Evolutionary conservation across 73 alveolate genomes (phyloP), one percentile per base, ranked within the genome.

Genomic region (Paramecium sexaurelia): DNA sequence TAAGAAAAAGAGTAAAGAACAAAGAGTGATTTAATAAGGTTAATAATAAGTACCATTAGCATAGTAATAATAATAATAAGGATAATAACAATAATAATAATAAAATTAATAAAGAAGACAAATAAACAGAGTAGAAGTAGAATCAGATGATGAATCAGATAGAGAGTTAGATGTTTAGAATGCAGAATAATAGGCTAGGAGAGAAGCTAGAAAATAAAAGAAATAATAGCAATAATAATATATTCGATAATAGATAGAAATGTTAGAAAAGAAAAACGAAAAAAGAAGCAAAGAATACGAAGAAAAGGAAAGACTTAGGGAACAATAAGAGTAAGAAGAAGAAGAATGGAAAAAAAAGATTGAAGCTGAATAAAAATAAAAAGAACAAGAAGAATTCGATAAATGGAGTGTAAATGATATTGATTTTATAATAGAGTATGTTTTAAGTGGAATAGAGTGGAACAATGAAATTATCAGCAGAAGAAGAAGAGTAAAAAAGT

Each of bases 381-480:
- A 89, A 73, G 95, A 94, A 75, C 55, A 92, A 84, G 97, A 95
- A 24, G 98, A 95, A 85, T 95, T 92, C 45, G 95, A 92, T 5
- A 78, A 94, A 66, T 95, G 98, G 98, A 94, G 92, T 87, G 96
- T 86, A 85, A 20, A 27, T 33, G 6, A 22, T 33, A 37, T 19
- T 35, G 32, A 3, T 15, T 24, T 33, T 1, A 61, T 1, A 17
- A 55, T 61, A 86, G 93, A 61, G 92, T 15, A 78, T 92, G 89
- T 87, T 95, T 47, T 84, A 61, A 88, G 95, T 95, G 20, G 98
- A 95, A 37, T 95, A 73, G 56, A 82, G 67, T 35, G 98, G 98
- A 6, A 40, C 55, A 17, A 75, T 61, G 68, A 86, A 61, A 36
- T 55, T 86, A 55, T 45, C 85, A 17, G 87, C 85, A 33, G 91